These are phyloP conservation scores for Leccinum boreale DNA, from an alignment of 768 basidiomycete genomes.

Conservation along the genomic window DNA sequence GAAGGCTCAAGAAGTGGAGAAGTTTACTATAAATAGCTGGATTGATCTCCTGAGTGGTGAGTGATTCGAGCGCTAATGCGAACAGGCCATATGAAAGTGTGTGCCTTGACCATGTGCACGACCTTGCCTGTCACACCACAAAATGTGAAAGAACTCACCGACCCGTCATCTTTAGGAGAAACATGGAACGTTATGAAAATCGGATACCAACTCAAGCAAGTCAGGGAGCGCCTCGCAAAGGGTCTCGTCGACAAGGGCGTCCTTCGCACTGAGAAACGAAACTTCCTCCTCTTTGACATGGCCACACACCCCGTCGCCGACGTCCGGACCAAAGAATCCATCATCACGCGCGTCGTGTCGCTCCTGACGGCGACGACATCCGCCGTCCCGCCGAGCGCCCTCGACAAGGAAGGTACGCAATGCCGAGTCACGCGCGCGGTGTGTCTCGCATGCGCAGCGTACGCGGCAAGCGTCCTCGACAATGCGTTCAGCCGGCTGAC, in stretches of 20 bases:
- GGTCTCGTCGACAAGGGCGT: conserved; percentile 98
- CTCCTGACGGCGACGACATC: conserved; percentile 83
- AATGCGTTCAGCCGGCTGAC: conserved; percentile 86
- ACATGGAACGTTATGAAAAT: conserved; percentile 99
- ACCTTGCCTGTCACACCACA: neutral
- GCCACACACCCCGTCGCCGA: conserved; percentile 98
- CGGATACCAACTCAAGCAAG: conserved; percentile 97
- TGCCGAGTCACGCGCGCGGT: conserved; percentile 80
- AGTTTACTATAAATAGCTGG: conserved; percentile 82
- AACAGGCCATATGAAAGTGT: neutral
- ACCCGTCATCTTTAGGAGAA: conserved; percentile 60
- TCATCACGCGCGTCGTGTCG: conserved; percentile 71
- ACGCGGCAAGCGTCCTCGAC: conserved; percentile 93
- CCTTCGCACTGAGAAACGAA: conserved; percentile 97
- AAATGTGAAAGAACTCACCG: neutral
- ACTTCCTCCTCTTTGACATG: conserved; percentile 99
- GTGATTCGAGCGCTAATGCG: neutral
- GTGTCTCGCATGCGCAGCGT: conserved; percentile 85
- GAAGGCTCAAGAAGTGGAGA: conserved; percentile 60
- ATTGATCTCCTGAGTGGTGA: conserved; percentile 90
- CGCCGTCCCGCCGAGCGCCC: conserved; percentile 69
- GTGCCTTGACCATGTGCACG: neutral
- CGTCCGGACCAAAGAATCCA: conserved; percentile 81
- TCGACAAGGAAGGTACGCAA: conserved; percentile 75
- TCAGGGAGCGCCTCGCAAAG: conserved; percentile 95